These are phyloP conservation scores for Rhizopus sp. DNA, from an alignment of 371 early-diverging fungal species.

Conservation along the genomic window DNA sequence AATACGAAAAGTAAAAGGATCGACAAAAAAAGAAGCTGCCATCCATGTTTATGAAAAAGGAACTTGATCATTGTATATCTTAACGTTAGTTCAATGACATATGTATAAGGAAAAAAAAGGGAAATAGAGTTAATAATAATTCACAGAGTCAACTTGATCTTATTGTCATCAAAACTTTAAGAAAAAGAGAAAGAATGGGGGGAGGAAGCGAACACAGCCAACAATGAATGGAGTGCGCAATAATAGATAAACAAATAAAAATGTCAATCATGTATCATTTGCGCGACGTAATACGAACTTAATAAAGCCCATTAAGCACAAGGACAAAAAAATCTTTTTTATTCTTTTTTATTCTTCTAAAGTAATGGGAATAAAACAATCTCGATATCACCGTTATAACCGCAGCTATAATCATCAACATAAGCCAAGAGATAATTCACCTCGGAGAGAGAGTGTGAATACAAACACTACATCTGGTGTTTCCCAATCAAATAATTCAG, in stretches of 20 bases:
- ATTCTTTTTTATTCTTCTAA: conserved; percentile 16
- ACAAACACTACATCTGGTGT: background rate
- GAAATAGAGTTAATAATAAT: too few species aligned
- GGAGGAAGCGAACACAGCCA: too few species aligned
- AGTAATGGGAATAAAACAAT: conserved; percentile 29
- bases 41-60: too few species aligned
- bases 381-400: conserved; percentile 10
- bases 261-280: conserved; percentile 14
- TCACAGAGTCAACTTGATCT: too few species aligned
- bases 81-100: too few species aligned
- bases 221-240: background rate
- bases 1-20: too few species aligned
- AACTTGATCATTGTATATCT: too few species aligned
- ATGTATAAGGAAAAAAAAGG: too few species aligned
- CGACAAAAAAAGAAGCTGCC: too few species aligned
- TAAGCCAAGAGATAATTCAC: too few species aligned
- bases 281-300: conserved; percentile 16
- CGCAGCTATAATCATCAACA: background rate
- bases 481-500: conserved; percentile 19
- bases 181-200: too few species aligned
- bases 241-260: background rate
- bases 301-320: background rate
- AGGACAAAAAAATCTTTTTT: background rate
- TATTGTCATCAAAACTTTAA: too few species aligned
- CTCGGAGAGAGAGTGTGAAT: conserved; percentile 8